These are phyloP conservation scores for Podospora anserina DNA, from an alignment of 495 filamentous ascomycete species.

Conservation along the genomic window DNA sequence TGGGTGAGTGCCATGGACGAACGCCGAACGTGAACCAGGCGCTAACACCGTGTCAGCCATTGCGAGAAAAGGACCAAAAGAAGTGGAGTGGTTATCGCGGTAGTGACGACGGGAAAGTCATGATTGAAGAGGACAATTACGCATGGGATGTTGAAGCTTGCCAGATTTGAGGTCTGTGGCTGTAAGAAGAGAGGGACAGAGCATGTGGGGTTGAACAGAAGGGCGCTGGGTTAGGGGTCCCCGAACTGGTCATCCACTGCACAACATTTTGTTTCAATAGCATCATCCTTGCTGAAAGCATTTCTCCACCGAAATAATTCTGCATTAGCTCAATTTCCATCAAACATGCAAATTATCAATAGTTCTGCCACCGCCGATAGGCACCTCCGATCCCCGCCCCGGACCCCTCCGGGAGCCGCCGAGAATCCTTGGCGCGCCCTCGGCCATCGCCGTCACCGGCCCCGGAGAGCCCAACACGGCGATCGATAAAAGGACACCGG, in stretches of 20 bases:
- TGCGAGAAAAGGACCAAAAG: background rate
- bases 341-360: background rate
- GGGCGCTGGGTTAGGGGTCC: too few relatives aligned
- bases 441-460: slow-evolving; percentile 11
- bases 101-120: background rate
- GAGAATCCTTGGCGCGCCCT: background rate
- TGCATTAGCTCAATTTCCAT: background rate
- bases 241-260: too few relatives aligned
- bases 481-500: background rate
- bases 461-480: background rate
- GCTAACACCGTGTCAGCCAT: background rate
- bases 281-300: too few relatives aligned
- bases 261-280: too few relatives aligned
- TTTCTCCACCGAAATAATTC: too few relatives aligned
- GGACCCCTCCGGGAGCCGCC: slow-evolving; percentile 6
- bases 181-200: background rate
- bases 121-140: background rate
- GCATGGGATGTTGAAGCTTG: background rate
- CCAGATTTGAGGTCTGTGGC: background rate
- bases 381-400: slow-evolving; percentile 3
- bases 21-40: background rate
- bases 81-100: background rate
- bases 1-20: background rate
- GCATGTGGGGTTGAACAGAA: too few relatives aligned
- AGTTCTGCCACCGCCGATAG: background rate